Conservation (phyloP, 2,329 filamentous ascomycete genomes). For the Beauveria sp. region DNA sequence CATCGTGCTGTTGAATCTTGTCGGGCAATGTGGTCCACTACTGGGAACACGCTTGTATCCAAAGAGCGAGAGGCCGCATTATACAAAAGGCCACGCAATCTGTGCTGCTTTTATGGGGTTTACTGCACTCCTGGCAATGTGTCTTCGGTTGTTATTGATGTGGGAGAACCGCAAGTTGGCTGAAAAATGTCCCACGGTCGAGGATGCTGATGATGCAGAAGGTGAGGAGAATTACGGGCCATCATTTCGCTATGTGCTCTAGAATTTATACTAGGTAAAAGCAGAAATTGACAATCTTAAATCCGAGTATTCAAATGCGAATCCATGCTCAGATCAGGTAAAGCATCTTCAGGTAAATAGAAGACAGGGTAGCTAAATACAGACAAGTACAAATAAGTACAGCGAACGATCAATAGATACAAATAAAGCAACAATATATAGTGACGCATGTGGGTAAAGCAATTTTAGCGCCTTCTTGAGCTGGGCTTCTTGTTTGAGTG, state of each 20-base stretch:
- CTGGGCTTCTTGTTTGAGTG: not conserved
- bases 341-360: not conserved
- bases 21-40: conserved; percentile 67
- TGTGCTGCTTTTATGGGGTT: conserved; percentile 19
- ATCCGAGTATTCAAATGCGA: too few species aligned
- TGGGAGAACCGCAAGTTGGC: conserved; percentile 17
- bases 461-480: not conserved
- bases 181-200: conserved; percentile 5
- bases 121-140: conserved; percentile 13
- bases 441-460: too few species aligned
- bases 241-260: conserved; percentile 17
- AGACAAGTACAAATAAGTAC: not conserved
- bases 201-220: not conserved
- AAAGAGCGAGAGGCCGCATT: conserved; percentile 44
- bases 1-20: conserved; percentile 66
- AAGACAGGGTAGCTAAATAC: too few species aligned
- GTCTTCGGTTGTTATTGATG: conserved; percentile 10
- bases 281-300: too few species aligned
- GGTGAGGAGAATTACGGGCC: conserved; percentile 18
- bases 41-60: conserved; percentile 55
- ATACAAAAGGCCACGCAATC: conserved; percentile 23
- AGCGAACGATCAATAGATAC: too few species aligned
- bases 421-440: too few species aligned
- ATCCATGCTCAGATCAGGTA: not conserved
- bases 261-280: not conserved